These are phyloP conservation scores for Tetrapisispora taiwanensis DNA, from an alignment of 805 yeast species.

Conservation along the genomic window DNA sequence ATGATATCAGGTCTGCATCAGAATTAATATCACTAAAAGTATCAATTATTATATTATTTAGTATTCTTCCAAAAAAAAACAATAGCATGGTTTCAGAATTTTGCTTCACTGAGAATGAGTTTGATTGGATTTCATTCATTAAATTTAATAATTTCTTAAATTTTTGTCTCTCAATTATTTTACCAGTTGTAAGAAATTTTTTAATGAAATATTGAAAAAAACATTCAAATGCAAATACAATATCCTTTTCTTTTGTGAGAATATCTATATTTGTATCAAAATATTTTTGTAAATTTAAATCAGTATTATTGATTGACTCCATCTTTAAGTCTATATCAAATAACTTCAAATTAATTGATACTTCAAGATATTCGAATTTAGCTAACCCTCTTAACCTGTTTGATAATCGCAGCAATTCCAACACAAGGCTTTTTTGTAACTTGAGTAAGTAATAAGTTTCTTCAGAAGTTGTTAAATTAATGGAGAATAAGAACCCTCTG, in stretches of 20 bases:
- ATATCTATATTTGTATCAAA: neutral
- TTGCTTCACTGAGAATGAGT: conserved; percentile 16
- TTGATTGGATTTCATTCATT: conserved; percentile 5
- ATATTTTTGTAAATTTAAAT: neutral
- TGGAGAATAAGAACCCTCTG: neutral
- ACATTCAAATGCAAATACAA: neutral
- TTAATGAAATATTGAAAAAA: conserved; percentile 12
- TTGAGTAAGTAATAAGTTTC: neutral
- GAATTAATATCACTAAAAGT: conserved; percentile 5
- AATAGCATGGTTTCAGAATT: conserved; percentile 16
- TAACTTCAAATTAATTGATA: neutral
- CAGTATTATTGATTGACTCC: neutral
- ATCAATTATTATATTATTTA: neutral
- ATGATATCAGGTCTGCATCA: conserved; percentile 8
- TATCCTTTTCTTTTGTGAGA: neutral
- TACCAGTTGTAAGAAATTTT: conserved; percentile 5
- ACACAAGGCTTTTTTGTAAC: neutral
- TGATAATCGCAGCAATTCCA: neutral
- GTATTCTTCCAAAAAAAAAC: conserved; percentile 13
- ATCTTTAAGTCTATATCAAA: neutral
- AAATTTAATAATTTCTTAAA: conserved; percentile 3
- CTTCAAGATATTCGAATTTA: neutral
- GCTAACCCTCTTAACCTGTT: neutral
- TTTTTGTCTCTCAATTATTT: neutral
- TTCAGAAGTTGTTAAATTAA: neutral